A percentile compares a stretch with the other conserved stretches of the same genome.
These are phyloP conservation scores for Papiliotrema flavescens DNA, from an alignment of 1,284 basidiomycete species.

Conservation along the genomic window DNA sequence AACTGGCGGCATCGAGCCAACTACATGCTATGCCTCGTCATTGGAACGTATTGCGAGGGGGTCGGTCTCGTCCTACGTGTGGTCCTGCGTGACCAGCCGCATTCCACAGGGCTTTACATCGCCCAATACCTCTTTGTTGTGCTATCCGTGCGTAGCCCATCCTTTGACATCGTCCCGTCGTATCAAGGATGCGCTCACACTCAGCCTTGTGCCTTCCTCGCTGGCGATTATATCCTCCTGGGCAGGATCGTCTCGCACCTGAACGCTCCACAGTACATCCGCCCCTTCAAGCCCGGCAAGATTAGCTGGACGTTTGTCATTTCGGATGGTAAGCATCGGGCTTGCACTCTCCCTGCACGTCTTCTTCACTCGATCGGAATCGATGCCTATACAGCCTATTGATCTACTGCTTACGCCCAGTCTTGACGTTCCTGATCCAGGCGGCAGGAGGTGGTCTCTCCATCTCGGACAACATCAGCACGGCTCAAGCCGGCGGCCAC, in stretches of 20 bases:
- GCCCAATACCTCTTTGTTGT: slow-evolving; percentile 61
- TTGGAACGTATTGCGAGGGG: slow-evolving; percentile 58
- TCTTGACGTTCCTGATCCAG: slow-evolving; percentile 67
- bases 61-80: slow-evolving; percentile 46
- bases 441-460: slow-evolving; percentile 50
- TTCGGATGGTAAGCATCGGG: slow-evolving; percentile 46
- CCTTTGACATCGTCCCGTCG: neutral
- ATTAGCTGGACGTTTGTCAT: slow-evolving; percentile 50
- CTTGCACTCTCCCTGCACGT: too few species aligned
- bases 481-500: slow-evolving; percentile 47
- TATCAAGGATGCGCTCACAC: neutral
- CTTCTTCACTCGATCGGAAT: too few species aligned
- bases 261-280: slow-evolving; percentile 55
- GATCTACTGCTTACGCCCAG: slow-evolving; percentile 31
- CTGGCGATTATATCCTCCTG: slow-evolving; percentile 65
- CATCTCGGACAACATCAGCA: slow-evolving; percentile 31
- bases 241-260: slow-evolving; percentile 60
- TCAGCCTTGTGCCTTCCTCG: slow-evolving; percentile 73
- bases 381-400: too few species aligned
- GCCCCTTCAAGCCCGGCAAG: slow-evolving; percentile 29
- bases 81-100: slow-evolving; percentile 45
- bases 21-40: slow-evolving; percentile 64
- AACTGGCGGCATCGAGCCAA: slow-evolving; percentile 53
- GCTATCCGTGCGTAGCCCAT: slow-evolving; percentile 54
- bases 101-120: slow-evolving; percentile 54